Percentiles rank a stretch among this genome's conserved stretches.
Conservation (phyloP, 2,329 filamentous ascomycete species). For the Colletotrichum salicis region DNA sequence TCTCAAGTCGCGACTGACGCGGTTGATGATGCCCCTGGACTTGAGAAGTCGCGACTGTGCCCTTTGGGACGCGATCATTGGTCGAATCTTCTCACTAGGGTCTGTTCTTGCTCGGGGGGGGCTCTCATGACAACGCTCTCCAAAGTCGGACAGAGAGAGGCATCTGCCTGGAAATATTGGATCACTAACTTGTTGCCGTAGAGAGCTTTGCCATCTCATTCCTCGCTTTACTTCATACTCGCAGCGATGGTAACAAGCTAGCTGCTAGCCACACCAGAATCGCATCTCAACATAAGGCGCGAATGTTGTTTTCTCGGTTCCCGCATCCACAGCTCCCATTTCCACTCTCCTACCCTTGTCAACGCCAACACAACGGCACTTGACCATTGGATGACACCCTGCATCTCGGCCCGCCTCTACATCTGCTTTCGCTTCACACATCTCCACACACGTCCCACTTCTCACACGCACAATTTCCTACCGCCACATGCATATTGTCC, state of each 20-base stretch:
- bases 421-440: not conserved
- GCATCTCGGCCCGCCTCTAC: constrained; percentile 11
- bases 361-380: not conserved
- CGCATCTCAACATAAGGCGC: not conserved
- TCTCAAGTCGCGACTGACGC: constrained; percentile 6
- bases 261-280: too few species aligned
- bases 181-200: not conserved
- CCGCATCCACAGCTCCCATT: not conserved
- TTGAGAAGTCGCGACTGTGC: not conserved
- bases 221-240: not conserved
- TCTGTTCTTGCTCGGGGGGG: not conserved
- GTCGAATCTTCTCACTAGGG: not conserved
- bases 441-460: not conserved
- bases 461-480: not conserved
- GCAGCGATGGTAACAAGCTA: not conserved
- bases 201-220: too few species aligned
- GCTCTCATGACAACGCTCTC: not conserved
- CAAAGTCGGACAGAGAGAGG: not conserved
- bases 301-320: not conserved
- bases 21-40: not conserved
- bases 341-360: not conserved
- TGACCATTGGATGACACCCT: constrained; percentile 1
- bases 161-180: not conserved
- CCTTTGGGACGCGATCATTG: constrained; percentile 15
- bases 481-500: not conserved